Conservation (phyloP, 768 basidiomycete species). For the Omphalotus guepiniiformis region DNA sequence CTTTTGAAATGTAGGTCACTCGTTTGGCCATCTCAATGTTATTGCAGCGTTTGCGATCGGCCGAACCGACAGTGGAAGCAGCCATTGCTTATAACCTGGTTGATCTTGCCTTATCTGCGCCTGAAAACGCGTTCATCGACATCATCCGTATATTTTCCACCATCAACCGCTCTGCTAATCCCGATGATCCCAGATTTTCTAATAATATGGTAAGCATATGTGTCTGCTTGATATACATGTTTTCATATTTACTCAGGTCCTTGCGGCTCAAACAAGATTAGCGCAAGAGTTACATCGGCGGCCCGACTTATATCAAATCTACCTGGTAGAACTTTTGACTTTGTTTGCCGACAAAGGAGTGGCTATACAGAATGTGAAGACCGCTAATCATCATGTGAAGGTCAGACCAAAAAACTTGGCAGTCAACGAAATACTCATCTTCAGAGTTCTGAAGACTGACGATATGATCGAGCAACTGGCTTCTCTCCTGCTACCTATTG, state of each 20-base stretch:
- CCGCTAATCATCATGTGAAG: conserved; percentile 62
- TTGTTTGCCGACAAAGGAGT: conserved; percentile 91
- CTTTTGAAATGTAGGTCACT: conserved; percentile 52
- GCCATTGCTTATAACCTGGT: conserved; percentile 91
- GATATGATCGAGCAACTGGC: conserved; percentile 86
- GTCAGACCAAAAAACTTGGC: conserved; percentile 29
- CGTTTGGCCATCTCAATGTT: conserved; percentile 90
- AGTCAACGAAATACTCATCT: background rate
- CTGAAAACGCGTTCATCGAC: conserved; percentile 73
- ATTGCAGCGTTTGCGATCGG: conserved; percentile 77
- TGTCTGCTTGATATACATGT: conserved; percentile 45
- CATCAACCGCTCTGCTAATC: conserved; percentile 83
- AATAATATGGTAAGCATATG: conserved; percentile 71
- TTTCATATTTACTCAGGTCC: conserved; percentile 44
- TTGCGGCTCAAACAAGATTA: conserved; percentile 88
- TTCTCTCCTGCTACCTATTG: conserved; percentile 86
- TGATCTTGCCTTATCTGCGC: conserved; percentile 78
- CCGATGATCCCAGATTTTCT: conserved; percentile 83
- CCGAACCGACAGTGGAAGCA: conserved; percentile 86
- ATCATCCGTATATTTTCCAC: conserved; percentile 80
- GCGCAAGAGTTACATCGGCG: conserved; percentile 73
- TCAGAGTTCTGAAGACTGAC: conserved; percentile 50
- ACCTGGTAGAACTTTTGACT: conserved; percentile 79
- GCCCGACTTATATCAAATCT: conserved; percentile 74
- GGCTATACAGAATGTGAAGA: conserved; percentile 79